These are phyloP conservation scores for Elongisporangium prolatum DNA, from an alignment of 352 stramenopile genomes.

Conservation along the genomic window DNA sequence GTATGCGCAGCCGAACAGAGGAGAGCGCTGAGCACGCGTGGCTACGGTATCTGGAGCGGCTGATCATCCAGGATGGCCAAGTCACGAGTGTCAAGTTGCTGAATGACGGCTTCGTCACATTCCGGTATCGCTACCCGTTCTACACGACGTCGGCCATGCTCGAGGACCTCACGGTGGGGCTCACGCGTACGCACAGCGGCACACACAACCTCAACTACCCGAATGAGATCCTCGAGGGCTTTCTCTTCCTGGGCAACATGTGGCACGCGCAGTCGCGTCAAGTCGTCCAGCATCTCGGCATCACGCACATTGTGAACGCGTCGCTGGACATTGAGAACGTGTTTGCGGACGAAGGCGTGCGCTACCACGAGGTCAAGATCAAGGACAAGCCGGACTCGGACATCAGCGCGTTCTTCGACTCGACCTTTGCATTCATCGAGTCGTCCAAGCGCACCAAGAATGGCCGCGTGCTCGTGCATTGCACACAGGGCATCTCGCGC, in stretches of 20 bases:
- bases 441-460: conserved; percentile 71
- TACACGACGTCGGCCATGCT: conserved; percentile 70
- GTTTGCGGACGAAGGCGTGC: conserved; percentile 60
- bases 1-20: conserved; percentile 9
- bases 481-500: conserved; percentile 80
- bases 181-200: conserved; percentile 74
- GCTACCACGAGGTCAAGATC: conserved; percentile 78
- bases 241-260: conserved; percentile 87
- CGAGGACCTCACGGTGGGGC: conserved; percentile 46
- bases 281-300: conserved; percentile 71
- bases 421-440: conserved; percentile 72
- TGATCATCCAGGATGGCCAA: conserved; percentile 73
- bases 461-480: conserved; percentile 77
- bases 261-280: conserved; percentile 81
- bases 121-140: conserved; percentile 84
- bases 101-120: conserved; percentile 77
- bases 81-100: conserved; percentile 75
- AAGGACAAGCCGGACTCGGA: conserved; percentile 72
- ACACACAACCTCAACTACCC: conserved; percentile 87
- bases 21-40: conserved; percentile 27
- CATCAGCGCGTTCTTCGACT: conserved; percentile 68
- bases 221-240: conserved; percentile 84
- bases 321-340: conserved; percentile 75
- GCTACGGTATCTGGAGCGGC: conserved; percentile 48
- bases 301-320: conserved; percentile 84